Conservation (phyloP, 768 basidiomycete species). For the Pleurotus ostreatus region DNA sequence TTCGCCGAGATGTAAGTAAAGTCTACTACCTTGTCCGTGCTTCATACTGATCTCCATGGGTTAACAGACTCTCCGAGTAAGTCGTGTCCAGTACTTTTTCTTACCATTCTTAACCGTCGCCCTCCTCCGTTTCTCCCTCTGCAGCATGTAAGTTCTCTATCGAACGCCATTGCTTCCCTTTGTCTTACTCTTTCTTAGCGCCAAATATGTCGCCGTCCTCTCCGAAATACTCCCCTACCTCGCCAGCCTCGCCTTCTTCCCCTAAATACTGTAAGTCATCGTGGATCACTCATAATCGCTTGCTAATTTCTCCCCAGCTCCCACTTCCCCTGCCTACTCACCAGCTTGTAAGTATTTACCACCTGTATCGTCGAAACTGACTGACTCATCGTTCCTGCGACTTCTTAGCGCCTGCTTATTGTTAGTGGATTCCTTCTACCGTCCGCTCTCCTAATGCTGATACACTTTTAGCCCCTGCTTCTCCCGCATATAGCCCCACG, state of each 20-base stretch:
- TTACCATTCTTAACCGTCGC: slow-evolving; percentile 18
- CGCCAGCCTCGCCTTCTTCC: slow-evolving; percentile 88
- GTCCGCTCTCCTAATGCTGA: slow-evolving; percentile 6
- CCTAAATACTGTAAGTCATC: slow-evolving; percentile 82
- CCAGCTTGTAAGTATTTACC: slow-evolving; percentile 66
- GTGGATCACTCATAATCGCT: background rate
- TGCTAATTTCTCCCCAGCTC: slow-evolving; percentile 44
- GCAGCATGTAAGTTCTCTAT: slow-evolving; percentile 56
- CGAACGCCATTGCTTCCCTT: background rate
- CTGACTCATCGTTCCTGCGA: slow-evolving; percentile 1
- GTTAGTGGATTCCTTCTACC: slow-evolving; percentile 37
- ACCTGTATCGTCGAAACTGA: slow-evolving; percentile 6
- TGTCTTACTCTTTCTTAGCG: slow-evolving; percentile 35
- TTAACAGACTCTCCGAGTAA: slow-evolving; percentile 75
- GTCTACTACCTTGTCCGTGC: slow-evolving; percentile 9
- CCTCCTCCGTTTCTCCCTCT: background rate
- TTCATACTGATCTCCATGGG: slow-evolving; percentile 15
- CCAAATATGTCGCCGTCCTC: slow-evolving; percentile 88
- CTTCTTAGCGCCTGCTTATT: slow-evolving; percentile 70
- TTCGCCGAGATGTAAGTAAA: slow-evolving; percentile 79
- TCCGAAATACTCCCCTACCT: slow-evolving; percentile 91
- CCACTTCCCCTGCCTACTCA: slow-evolving; percentile 84
- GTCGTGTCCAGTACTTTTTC: slow-evolving; percentile 21
- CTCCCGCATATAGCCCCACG: slow-evolving; percentile 82
- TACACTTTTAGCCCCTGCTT: slow-evolving; percentile 60